Conservation (phyloP, 176 grass and related monocot species). For the Phoenix roebelenii region DNA sequence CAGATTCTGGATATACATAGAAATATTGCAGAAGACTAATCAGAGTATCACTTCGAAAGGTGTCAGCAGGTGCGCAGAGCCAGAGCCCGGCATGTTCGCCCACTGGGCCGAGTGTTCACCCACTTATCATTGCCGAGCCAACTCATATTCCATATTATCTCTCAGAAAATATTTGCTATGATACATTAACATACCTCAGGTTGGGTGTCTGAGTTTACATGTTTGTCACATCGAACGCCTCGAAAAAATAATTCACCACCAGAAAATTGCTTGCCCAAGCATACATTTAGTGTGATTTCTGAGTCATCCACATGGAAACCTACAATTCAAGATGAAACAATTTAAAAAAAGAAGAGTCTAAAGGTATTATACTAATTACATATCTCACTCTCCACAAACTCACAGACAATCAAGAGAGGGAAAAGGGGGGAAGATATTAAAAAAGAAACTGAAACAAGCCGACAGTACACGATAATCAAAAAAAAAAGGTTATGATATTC, state of each 20-base stretch:
- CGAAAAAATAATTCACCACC: conserved; percentile 96
- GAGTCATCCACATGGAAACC: conserved; percentile 99
- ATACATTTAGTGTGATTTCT: conserved; percentile 95
- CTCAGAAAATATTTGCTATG: neutral
- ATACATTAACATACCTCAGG: conserved; percentile 48
- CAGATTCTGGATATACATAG: too few relatives aligned
- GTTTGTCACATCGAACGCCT: conserved; percentile 86
- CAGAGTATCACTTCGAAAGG: too few relatives aligned
- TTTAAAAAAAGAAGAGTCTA: conserved; percentile 3
- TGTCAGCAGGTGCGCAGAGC: too few relatives aligned
- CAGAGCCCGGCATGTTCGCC: too few relatives aligned
- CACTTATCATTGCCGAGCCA: neutral
- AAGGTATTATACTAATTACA: neutral
- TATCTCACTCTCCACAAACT: too few relatives aligned
- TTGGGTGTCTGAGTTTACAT: conserved; percentile 85
- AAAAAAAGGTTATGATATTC: too few relatives aligned
- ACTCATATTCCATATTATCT: neutral
- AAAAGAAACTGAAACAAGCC: too few relatives aligned
- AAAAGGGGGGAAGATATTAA: too few relatives aligned
- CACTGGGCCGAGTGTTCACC: too few relatives aligned
- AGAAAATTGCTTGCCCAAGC: conserved; percentile 87
- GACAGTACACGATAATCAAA: too few relatives aligned
- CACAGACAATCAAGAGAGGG: too few relatives aligned
- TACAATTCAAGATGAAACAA: conserved; percentile 16
- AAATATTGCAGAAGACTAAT: neutral